Evolutionary conservation across 371 early-diverging fungal genomes (phyloP).

Genomic region (Mucor sp.): DNA sequence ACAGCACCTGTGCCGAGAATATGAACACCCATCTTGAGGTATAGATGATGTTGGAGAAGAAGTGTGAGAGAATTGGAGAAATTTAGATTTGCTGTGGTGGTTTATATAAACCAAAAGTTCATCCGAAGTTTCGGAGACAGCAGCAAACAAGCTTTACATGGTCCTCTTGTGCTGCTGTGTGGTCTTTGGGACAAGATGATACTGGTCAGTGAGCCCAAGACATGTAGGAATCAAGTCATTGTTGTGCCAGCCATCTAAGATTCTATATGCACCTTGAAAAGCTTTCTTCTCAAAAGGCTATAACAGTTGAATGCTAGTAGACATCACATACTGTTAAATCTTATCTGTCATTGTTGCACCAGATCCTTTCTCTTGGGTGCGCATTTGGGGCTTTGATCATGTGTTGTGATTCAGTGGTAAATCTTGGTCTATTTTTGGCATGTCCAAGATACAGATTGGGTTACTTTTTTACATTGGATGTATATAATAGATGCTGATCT

Average conservation of each 20-base stretch:
- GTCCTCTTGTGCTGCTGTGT: background rate
- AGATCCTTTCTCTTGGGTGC: background rate
- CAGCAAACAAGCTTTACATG: background rate
- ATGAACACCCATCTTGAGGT: slow-evolving; percentile 33
- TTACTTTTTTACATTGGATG: no score
- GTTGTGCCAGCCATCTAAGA: background rate
- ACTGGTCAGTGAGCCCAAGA: no score
- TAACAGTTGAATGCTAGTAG: background rate
- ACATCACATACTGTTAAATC: background rate
- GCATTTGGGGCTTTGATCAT: background rate
- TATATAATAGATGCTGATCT: no score
- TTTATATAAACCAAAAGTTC: background rate
- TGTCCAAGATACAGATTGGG: no score
- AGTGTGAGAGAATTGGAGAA: background rate
- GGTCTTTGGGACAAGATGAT: no score
- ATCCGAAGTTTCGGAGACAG: background rate
- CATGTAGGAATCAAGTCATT: no score
- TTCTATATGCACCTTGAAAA: background rate
- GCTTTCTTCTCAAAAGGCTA: background rate
- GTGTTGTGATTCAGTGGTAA: background rate
- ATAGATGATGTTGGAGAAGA: background rate
- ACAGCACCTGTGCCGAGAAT: slow-evolving; percentile 51
- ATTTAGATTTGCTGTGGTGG: background rate
- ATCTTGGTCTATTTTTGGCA: background rate
- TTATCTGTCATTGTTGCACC: background rate